A percentile compares a stretch with the other conserved stretches of the same genome.
Evolutionary conservation across 108 stramenopile genomes (phyloP).

Genomic region (Ochromonas danica): DNA sequence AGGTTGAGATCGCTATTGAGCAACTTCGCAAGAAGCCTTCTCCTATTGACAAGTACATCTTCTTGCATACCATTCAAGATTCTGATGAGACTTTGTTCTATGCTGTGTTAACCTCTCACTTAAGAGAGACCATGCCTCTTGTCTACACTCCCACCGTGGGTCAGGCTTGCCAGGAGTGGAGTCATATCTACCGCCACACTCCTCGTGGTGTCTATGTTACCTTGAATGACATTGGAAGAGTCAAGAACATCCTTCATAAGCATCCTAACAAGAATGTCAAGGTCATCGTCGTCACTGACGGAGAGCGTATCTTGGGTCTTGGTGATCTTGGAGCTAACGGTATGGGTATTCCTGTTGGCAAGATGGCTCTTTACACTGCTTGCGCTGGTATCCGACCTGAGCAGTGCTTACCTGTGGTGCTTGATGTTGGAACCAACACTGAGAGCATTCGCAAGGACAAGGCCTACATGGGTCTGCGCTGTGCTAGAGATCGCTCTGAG

Average conservation of each 20-base stretch:
- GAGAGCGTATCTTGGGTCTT: constrained; percentile 87
- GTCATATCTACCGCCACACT: constrained; percentile 57
- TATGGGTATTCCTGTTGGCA: constrained; percentile 93
- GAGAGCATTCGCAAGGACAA: constrained; percentile 75
- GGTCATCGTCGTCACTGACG: constrained; percentile 96
- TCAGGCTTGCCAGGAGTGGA: constrained; percentile 81
- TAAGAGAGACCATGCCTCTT: constrained; percentile 89
- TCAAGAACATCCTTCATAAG: constrained; percentile 89
- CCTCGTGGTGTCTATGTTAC: constrained; percentile 94
- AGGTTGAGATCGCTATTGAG: constrained; percentile 62
- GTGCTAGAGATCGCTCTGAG: constrained; percentile 69
- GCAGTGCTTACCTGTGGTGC: constrained; percentile 84
- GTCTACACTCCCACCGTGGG: constrained; percentile 99
- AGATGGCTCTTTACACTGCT: constrained; percentile 88
- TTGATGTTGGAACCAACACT: constrained; percentile 98
- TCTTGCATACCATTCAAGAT: constrained; percentile 86
- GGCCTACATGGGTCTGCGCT: constrained; percentile 84
- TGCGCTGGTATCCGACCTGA: constrained; percentile 95
- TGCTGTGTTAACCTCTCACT: constrained; percentile 82
- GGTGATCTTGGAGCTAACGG: constrained; percentile 41
- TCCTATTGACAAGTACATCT: constrained; percentile 82
- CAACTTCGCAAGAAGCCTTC: constrained; percentile 63
- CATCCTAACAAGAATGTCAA: constrained; percentile 92
- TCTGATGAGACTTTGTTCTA: constrained; percentile 95
- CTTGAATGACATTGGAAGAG: constrained; percentile 79